Percentiles rank a stretch among this genome's conserved stretches.
Evolutionary conservation across 73 alveolate species (phyloP).

Genomic region (Tetrahymena malaccensis): DNA sequence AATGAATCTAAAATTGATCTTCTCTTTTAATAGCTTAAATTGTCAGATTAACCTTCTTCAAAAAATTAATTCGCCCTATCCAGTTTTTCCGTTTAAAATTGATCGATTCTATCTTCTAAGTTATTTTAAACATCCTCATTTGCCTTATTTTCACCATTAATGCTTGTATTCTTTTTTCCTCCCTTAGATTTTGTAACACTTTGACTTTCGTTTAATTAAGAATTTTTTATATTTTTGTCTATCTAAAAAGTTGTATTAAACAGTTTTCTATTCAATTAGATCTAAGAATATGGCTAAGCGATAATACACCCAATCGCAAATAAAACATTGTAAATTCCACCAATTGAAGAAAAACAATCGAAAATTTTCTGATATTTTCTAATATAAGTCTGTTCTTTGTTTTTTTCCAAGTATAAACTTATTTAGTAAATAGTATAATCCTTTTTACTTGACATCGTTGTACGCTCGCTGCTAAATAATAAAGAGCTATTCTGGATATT

Average conservation of each 20-base stretch:
- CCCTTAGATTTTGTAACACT: neutral
- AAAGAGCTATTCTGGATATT: neutral
- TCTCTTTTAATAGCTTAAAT: neutral
- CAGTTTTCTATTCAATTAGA: neutral
- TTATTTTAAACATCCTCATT: neutral
- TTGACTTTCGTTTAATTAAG: neutral
- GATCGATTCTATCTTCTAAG: neutral
- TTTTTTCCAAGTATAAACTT: neutral
- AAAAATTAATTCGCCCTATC: neutral
- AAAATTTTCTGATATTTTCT: neutral
- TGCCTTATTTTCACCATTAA: neutral
- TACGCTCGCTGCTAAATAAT: neutral
- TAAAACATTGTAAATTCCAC: neutral
- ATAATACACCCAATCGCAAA: neutral
- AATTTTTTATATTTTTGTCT: neutral
- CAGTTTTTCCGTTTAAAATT: no score
- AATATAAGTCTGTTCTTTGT: neutral
- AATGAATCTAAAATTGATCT: neutral
- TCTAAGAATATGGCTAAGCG: neutral
- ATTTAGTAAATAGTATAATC: neutral
- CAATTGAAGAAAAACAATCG: neutral
- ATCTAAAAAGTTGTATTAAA: neutral
- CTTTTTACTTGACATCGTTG: neutral
- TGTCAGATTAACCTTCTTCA: neutral
- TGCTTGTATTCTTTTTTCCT: neutral